Conservation (phyloP, 1,139 yeast species). For the Eremothecium gossypii region DNA sequence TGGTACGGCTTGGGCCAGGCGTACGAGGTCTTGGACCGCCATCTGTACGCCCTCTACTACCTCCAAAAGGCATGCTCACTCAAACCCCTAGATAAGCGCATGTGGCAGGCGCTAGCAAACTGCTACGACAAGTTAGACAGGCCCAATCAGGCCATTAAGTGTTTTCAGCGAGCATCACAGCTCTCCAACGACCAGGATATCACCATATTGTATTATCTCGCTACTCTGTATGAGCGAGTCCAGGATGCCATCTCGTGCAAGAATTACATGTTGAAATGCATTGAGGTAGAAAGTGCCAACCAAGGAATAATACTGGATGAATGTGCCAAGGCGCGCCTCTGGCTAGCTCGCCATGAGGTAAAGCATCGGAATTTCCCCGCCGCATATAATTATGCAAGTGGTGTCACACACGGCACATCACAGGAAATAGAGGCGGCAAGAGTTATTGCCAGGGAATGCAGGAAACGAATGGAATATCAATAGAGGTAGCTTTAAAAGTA, state of each 20-base stretch:
- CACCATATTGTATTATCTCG: slow-evolving; percentile 55
- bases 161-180: slow-evolving; percentile 42
- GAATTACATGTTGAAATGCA: slow-evolving; percentile 62
- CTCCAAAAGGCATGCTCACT: slow-evolving; percentile 86
- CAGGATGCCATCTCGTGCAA: slow-evolving; percentile 47
- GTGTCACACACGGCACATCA: slow-evolving; percentile 66
- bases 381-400: slow-evolving; percentile 70
- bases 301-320: slow-evolving; percentile 64
- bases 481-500: not conserved
- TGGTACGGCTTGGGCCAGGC: slow-evolving; percentile 99
- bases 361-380: slow-evolving; percentile 47
- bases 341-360: slow-evolving; percentile 74
- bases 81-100: slow-evolving; percentile 81
- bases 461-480: slow-evolving; percentile 17
- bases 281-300: slow-evolving; percentile 49
- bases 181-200: slow-evolving; percentile 40
- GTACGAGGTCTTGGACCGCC: slow-evolving; percentile 94
- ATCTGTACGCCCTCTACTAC: slow-evolving; percentile 81
- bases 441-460: slow-evolving; percentile 67
- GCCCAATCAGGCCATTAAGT: slow-evolving; percentile 37
- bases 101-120: slow-evolving; percentile 95
- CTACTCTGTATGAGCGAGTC: slow-evolving; percentile 52
- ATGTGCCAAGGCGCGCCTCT: slow-evolving; percentile 70
- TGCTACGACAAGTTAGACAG: slow-evolving; percentile 79
- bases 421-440: slow-evolving; percentile 88